Percentiles rank a stretch among this genome's conserved stretches.
Evolutionary conservation across 208 protist species (phyloP).

Genomic region (Acanthamoeba healyi): DNA sequence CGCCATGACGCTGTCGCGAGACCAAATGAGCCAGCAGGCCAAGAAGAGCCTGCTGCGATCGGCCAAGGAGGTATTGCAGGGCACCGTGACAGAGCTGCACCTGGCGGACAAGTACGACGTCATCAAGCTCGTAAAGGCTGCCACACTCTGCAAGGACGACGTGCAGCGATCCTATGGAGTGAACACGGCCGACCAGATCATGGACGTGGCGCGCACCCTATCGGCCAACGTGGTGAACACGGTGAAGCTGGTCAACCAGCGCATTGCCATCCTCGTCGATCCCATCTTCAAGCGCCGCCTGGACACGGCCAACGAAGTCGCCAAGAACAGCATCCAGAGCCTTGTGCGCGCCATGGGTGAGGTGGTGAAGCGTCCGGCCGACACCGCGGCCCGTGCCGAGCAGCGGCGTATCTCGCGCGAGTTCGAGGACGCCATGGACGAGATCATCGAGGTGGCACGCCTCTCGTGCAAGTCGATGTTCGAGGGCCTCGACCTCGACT

Average conservation of each 20-base stretch:
- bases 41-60: slow-evolving; percentile 45
- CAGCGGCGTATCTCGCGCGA: slow-evolving; percentile 29
- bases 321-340: slow-evolving; percentile 59
- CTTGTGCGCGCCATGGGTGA: slow-evolving; percentile 67
- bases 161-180: slow-evolving; percentile 4
- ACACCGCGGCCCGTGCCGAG: neutral
- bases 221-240: slow-evolving; percentile 57
- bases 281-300: slow-evolving; percentile 48
- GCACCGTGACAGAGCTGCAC: slow-evolving; percentile 62
- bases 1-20: neutral
- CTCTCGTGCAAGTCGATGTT: slow-evolving; percentile 74
- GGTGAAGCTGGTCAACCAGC: slow-evolving; percentile 67
- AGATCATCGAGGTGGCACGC: slow-evolving; percentile 69
- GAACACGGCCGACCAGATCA: slow-evolving; percentile 57
- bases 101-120: slow-evolving; percentile 75
- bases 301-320: slow-evolving; percentile 41
- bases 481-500: slow-evolving; percentile 30
- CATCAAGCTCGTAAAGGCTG: slow-evolving; percentile 72
- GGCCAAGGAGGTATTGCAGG: slow-evolving; percentile 69
- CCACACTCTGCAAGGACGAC: slow-evolving; percentile 64
- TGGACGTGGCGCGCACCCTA: slow-evolving; percentile 50
- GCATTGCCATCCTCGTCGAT: slow-evolving; percentile 43
- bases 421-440: slow-evolving; percentile 62
- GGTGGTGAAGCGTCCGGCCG: slow-evolving; percentile 11
- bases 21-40: slow-evolving; percentile 43